Evolutionary conservation across 2,329 filamentous ascomycete genomes (phyloP), one percentile per base, ranked within the genome.

Genomic region (Aspergillus fructus): DNA sequence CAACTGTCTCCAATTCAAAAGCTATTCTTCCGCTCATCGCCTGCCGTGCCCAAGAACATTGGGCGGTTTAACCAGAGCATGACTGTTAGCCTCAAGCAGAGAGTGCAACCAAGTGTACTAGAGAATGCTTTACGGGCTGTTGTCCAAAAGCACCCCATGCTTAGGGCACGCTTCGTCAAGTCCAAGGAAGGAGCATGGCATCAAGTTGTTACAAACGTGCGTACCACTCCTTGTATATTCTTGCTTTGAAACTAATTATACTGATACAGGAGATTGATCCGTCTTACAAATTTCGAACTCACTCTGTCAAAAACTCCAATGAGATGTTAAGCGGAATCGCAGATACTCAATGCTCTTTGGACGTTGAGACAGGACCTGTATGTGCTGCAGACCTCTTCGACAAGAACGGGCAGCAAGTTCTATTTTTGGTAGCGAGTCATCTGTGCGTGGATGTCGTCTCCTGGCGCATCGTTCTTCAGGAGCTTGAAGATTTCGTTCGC

Each of bases 1-100:
- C 59, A 42, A 5, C 65, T 74, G 23, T 74, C 72, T 13, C 73
- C 73, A 19, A 66, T 74, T 8, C 73, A 75, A 49, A 63, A 60
- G 30, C 59, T 74, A 4, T 74, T 73, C 52, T 69, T 73, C 58
- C 56, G 65, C 17, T 65, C 59, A 4, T 62, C 67, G 5, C 17
- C 12, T 6, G 47, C 37, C 15, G 54, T 53, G 1, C 68, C 66
- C 49, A 63, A 67, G 24, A 67, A 62, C 3, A 53, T 24, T 0
- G 62, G 63, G 43, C 69, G 63, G 11, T 74, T 74, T 58, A 74
- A 74, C 46, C 71, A 74, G 53, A 72, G 70, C 42, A 68, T 74
- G 15, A 70, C 69, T 27, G 63, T 74, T 6, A 62, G 67, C 3
- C 56, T 73, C n/a, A 64, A 67, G n/a, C 64, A 66, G 27, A 57